Evolutionary conservation across 495 filamentous ascomycete genomes (phyloP).

Genomic region (Copromyces sp.): DNA sequence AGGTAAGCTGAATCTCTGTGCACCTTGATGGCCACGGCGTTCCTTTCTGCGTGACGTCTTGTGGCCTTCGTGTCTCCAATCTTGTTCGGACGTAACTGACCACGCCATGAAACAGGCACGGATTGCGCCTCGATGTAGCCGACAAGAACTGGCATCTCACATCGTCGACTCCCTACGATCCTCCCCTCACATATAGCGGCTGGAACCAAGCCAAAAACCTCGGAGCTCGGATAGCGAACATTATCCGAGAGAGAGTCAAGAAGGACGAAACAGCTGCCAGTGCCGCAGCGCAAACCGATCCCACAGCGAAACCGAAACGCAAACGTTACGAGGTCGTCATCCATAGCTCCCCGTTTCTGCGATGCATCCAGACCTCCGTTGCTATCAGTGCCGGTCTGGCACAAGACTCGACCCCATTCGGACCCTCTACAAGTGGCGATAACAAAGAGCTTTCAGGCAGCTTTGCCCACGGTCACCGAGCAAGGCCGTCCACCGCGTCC

Average conservation of each 20-base stretch:
- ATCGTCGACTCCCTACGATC: constrained; percentile 92
- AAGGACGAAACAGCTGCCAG: constrained; percentile 24
- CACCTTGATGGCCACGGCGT: background rate
- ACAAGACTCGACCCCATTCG: constrained; percentile 40
- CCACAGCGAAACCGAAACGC: constrained; percentile 25
- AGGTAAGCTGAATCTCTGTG: constrained; percentile 43
- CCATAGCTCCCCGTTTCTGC: constrained; percentile 83
- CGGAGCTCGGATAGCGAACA: constrained; percentile 65
- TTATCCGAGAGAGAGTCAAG: constrained; percentile 46
- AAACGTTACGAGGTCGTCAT: constrained; percentile 69
- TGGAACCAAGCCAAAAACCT: constrained; percentile 78
- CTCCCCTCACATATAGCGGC: constrained; percentile 88
- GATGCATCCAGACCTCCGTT: constrained; percentile 87
- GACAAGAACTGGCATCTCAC: constrained; percentile 92
- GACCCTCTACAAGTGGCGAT: constrained; percentile 13
- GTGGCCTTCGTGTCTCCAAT: background rate
- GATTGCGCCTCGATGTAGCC: constrained; percentile 82
- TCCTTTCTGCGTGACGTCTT: background rate
- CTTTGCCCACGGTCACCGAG: constrained; percentile 2
- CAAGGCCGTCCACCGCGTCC: constrained; percentile 4
- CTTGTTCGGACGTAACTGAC: background rate
- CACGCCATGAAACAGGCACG: constrained; percentile 51
- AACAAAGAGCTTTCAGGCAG: background rate
- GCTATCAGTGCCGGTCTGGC: constrained; percentile 83
- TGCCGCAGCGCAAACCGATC: constrained; percentile 8